These are phyloP conservation scores for Yamagishiella unicocca DNA, from an alignment of 139 green algal species.

Conservation along the genomic window DNA sequence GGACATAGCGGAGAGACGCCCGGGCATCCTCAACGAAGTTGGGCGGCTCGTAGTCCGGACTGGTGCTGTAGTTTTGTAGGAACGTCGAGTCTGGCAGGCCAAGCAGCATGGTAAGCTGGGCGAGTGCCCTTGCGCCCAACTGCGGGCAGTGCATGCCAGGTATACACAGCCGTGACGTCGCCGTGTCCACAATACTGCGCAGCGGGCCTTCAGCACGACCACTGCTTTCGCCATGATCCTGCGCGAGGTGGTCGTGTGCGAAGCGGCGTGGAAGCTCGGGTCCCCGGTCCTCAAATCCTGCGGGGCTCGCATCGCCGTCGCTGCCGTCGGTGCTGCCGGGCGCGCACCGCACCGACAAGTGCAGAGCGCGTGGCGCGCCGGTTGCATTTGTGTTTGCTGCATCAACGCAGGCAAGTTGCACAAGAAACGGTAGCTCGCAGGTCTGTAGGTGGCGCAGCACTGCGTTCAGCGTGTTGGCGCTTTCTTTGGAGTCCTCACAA, in stretches of 20 bases:
- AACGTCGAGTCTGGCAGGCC: background rate
- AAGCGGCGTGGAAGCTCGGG: conserved; percentile 25
- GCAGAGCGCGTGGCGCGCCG: background rate
- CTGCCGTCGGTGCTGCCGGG: background rate
- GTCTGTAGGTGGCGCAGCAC: background rate
- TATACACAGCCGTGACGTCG: background rate
- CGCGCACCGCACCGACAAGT: background rate
- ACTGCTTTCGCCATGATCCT: background rate
- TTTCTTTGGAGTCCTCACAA: conserved; percentile 4
- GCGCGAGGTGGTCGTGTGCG: background rate
- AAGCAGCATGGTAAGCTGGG: background rate
- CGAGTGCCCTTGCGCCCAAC: no score
- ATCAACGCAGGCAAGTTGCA: conserved; percentile 26
- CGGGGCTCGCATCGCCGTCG: background rate
- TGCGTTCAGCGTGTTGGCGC: background rate
- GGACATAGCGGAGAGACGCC: background rate
- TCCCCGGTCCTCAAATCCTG: background rate
- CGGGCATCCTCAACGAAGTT: conserved; percentile 26
- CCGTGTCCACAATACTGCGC: conserved; percentile 1
- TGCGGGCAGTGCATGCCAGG: background rate
- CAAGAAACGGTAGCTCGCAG: background rate
- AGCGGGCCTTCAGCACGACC: background rate
- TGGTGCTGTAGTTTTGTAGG: background rate
- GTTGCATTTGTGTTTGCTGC: background rate
- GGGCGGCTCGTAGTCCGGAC: conserved; percentile 16